These are phyloP conservation scores for Parmelia sp. DNA, from an alignment of 495 filamentous ascomycete genomes.

Conservation along the genomic window DNA sequence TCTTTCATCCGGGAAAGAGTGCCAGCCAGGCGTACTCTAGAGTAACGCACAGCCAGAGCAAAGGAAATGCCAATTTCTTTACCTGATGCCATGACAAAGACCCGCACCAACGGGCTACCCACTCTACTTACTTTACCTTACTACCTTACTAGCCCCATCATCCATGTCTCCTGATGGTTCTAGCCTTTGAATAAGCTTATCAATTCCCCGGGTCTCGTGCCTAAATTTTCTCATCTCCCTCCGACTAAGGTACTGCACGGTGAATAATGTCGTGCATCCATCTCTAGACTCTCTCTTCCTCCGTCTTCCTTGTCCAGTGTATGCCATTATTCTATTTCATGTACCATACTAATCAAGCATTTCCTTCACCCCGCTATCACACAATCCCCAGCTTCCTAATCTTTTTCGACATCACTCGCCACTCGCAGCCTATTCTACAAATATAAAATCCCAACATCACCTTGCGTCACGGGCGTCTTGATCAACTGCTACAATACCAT, in stretches of 20 bases:
- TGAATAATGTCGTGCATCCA: background rate
- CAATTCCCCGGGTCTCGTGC: background rate
- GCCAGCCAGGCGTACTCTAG: no score
- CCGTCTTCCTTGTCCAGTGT: background rate
- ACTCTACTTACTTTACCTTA: no score
- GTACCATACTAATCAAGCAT: background rate
- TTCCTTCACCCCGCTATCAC: background rate
- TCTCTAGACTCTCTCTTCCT: no score
- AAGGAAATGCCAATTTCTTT: no score
- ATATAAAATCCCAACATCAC: background rate
- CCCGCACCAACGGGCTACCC: no score
- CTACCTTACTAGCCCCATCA: no score
- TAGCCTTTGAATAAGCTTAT: background rate
- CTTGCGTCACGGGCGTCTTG: background rate
- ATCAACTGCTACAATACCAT: background rate
- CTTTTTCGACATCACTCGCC: background rate
- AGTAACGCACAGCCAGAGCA: no score
- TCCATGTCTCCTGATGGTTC: no score
- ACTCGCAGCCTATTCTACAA: background rate
- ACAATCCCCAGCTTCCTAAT: no score
- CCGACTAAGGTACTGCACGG: background rate
- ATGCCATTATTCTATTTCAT: background rate
- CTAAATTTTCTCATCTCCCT: background rate
- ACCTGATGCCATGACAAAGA: no score
- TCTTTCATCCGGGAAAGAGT: background rate